These are phyloP conservation scores for Lachnellula hyalina DNA, from an alignment of 2,329 filamentous ascomycete genomes.

Conservation along the genomic window DNA sequence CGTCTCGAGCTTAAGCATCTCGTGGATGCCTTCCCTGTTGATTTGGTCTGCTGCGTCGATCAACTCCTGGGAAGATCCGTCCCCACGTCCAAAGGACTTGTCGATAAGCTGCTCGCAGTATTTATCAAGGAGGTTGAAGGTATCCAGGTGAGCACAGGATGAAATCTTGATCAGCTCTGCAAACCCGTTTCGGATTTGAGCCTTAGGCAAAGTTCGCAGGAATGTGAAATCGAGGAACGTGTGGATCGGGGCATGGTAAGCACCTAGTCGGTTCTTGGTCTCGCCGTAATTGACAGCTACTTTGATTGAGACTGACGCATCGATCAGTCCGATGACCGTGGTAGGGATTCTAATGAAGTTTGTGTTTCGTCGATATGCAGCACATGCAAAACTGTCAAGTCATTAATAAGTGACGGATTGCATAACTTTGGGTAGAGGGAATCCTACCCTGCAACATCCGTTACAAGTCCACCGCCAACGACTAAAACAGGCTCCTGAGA, in stretches of 20 bases:
- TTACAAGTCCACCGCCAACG: constrained; percentile 65
- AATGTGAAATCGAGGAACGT: constrained; percentile 72
- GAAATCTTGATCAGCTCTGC: constrained; percentile 74
- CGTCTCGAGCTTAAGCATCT: constrained; percentile 70
- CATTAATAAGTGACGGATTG: constrained; percentile 13
- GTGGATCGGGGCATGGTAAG: constrained; percentile 66
- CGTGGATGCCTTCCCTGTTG: constrained; percentile 62
- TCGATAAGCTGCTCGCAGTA: constrained; percentile 64
- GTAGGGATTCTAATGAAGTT: constrained; percentile 71
- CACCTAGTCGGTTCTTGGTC: constrained; percentile 70
- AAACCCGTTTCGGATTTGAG: constrained; percentile 68
- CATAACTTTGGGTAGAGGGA: constrained; percentile 17
- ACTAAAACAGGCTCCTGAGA: constrained; percentile 57
- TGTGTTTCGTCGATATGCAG: constrained; percentile 65
- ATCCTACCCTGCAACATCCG: constrained; percentile 65
- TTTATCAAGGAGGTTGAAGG: constrained; percentile 63
- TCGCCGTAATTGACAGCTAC: constrained; percentile 74
- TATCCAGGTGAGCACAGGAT: constrained; percentile 60
- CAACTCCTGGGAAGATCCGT: constrained; percentile 51
- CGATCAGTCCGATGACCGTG: constrained; percentile 69
- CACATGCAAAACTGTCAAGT: constrained; percentile 57
- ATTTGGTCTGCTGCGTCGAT: constrained; percentile 59
- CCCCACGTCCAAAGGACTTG: constrained; percentile 58
- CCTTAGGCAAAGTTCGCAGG: constrained; percentile 59
- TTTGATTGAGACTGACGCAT: constrained; percentile 71